Percentiles rank a stretch among this genome's conserved stretches.
These are phyloP conservation scores for Citrus sp. DNA, from an alignment of 345 rosid genomes.

Conservation along the genomic window DNA sequence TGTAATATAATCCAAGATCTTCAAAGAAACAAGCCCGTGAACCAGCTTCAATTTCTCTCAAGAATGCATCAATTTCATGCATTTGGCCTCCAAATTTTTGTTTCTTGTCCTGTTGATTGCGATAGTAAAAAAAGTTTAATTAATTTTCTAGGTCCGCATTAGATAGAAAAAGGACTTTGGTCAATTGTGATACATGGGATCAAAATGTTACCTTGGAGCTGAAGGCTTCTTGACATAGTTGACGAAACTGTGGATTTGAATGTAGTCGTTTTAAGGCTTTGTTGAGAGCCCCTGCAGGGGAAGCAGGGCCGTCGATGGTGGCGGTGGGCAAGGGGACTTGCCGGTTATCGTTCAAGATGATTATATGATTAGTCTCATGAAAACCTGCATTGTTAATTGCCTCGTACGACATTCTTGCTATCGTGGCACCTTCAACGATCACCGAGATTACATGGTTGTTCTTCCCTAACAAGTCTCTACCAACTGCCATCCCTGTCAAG, in stretches of 20 bases:
- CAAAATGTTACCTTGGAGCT: not conserved
- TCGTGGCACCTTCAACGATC: constrained; percentile 56
- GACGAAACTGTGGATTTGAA: constrained; percentile 26
- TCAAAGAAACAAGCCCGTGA: constrained; percentile 35
- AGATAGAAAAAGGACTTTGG: too few relatives aligned
- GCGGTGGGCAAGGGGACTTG: constrained; percentile 57
- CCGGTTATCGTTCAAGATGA: constrained; percentile 45
- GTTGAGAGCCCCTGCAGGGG: constrained; percentile 49
- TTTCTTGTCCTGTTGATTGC: constrained; percentile 24
- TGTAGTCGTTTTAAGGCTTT: constrained; percentile 32
- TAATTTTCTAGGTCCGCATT: too few relatives aligned
- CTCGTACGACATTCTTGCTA: constrained; percentile 52
- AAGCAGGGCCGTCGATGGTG: constrained; percentile 47
- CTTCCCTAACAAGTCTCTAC: constrained; percentile 45
- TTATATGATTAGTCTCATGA: constrained; percentile 41
- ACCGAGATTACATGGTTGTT: constrained; percentile 44
- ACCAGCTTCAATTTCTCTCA: constrained; percentile 24
- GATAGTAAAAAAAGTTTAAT: too few relatives aligned
- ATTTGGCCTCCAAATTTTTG: constrained; percentile 34
- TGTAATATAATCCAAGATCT: constrained; percentile 45
- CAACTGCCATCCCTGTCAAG: constrained; percentile 46
- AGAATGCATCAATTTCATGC: constrained; percentile 29
- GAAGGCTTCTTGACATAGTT: constrained; percentile 20
- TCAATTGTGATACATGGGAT: not conserved
- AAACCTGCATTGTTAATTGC: constrained; percentile 56